Percentiles rank a stretch among this genome's conserved stretches.
Conservation (phyloP, 345 rosid species). For the Nephelium lappaceum region DNA sequence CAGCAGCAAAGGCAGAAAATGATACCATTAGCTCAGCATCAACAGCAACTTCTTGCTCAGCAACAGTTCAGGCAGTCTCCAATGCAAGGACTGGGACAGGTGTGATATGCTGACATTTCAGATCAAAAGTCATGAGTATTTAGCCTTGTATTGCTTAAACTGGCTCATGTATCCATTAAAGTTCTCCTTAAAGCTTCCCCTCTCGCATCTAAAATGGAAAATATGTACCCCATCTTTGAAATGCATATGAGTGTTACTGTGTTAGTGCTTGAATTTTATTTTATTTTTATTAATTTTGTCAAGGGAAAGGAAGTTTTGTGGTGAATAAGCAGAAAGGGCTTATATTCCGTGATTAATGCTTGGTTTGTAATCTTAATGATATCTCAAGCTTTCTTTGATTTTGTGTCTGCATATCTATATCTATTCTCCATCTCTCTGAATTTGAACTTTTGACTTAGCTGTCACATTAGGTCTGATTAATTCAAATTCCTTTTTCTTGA, state of each 20-base stretch:
- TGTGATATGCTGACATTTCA: conserved; percentile 24
- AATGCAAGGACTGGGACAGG: conserved; percentile 82
- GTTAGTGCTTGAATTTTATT: not conserved
- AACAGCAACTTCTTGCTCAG: conserved; percentile 73
- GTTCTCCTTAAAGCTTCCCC: not conserved
- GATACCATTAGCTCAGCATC: conserved; percentile 77
- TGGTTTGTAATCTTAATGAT: conserved; percentile 2
- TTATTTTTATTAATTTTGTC: not conserved
- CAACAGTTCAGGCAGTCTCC: conserved; percentile 79
- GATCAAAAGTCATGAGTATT: not conserved
- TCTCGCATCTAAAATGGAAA: not conserved
- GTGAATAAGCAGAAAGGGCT: not conserved
- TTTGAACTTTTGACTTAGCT: not conserved
- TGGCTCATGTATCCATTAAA: not conserved
- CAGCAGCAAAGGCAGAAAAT: conserved; percentile 75
- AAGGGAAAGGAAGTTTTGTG: not conserved
- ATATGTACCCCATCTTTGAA: not conserved
- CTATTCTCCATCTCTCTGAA: not conserved
- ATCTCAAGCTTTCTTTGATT: not conserved
- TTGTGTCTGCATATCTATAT: not conserved
- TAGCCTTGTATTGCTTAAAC: not conserved
- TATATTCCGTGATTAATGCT: not conserved
- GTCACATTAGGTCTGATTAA: not conserved
- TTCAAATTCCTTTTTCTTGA: conserved; percentile 9
- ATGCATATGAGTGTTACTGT: not conserved